These are phyloP conservation scores for Paracorniculantispora psalliotae DNA, from an alignment of 2,329 filamentous ascomycete species.

Conservation along the genomic window DNA sequence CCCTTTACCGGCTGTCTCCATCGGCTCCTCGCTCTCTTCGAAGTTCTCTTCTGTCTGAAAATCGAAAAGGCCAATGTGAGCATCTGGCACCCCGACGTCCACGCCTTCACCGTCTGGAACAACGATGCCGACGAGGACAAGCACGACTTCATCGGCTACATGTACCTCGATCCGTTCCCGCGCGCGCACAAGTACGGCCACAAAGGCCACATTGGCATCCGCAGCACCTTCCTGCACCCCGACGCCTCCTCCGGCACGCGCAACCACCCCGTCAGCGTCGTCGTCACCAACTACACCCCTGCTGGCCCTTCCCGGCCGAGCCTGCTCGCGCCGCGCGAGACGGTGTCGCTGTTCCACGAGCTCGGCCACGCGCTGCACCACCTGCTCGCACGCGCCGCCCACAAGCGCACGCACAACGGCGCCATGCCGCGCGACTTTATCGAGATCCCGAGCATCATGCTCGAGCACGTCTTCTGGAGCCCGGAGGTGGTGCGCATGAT, in stretches of 20 bases:
- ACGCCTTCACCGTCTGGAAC: not conserved
- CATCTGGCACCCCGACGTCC: not conserved
- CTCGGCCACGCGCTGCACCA: not conserved
- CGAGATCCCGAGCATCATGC: not conserved
- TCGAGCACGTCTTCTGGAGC: not conserved
- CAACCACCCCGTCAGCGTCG: constrained; percentile 65
- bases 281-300: constrained; percentile 75
- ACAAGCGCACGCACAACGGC: not conserved
- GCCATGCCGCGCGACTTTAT: not conserved
- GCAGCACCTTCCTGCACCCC: constrained; percentile 55
- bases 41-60: constrained; percentile 67
- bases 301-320: constrained; percentile 66
- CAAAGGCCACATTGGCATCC: constrained; percentile 65
- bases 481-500: not conserved
- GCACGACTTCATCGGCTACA: constrained; percentile 65
- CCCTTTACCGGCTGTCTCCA: constrained; percentile 61
- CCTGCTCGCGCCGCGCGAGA: constrained; percentile 69
- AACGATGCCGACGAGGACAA: constrained; percentile 60
- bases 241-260: constrained; percentile 67
- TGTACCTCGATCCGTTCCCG: constrained; percentile 71
- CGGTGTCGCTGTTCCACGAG: constrained; percentile 52
- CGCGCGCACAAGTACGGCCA: constrained; percentile 74
- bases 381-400: not conserved
- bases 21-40: constrained; percentile 71
- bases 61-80: constrained; percentile 37